Base-by-base conservation (phyloP, 768 basidiomycete species). In the Phylloporus sp. region DNA sequence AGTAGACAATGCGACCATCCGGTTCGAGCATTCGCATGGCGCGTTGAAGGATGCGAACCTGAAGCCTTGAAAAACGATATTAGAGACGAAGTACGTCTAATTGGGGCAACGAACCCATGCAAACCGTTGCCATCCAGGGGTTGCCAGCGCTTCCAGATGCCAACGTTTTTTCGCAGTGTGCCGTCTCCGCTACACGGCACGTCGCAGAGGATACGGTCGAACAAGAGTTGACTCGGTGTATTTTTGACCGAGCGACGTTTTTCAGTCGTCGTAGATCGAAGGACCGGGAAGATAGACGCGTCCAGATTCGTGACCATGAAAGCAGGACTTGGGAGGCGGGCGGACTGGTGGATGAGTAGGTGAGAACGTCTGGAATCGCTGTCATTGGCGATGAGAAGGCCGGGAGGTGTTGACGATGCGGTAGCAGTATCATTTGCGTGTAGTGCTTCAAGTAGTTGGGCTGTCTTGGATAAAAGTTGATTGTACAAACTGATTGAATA, bases 111-210 rank as follows among this genome's bases (percentile, higher is more conserved):
- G 34, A 55, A 93, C 91, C 78, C 69, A 61, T 99, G 96, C 50
- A 99, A 65, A 4, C 91, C 90, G 61, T 95, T 93, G 9, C 87
- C 95, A 63, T 95, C 90, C 64, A 81, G 79, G 11, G 85, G 79
- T 35, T 80, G 80, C 95, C 95, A 99, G 33, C 76, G 75, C 62
- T 86, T 88, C 96, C 96, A 99, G 32, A 99, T 96, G 1, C 84
- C 88, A 13, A 88, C 64, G 62, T 99, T 99, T 74, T 99, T 99
- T 52, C 96, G 71, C 46, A 97, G 66, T 1, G 96, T 99, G 0
- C 95, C 96, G 63, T 99, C 96, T 5, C 96, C 96, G 57, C 90
- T 93, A 62, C 96, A 99, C 9, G 96, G 96, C 9, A 99, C 96
- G 63, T 98, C 96, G 40, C 92, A 94, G 27, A 99, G 68, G 48